Percentiles rank a stretch among this genome's conserved stretches.
phyloP scores from a whole-genome alignment of 2,329 filamentous ascomycete genomes.

The Magnaporthiopsis incrustans region DNA sequence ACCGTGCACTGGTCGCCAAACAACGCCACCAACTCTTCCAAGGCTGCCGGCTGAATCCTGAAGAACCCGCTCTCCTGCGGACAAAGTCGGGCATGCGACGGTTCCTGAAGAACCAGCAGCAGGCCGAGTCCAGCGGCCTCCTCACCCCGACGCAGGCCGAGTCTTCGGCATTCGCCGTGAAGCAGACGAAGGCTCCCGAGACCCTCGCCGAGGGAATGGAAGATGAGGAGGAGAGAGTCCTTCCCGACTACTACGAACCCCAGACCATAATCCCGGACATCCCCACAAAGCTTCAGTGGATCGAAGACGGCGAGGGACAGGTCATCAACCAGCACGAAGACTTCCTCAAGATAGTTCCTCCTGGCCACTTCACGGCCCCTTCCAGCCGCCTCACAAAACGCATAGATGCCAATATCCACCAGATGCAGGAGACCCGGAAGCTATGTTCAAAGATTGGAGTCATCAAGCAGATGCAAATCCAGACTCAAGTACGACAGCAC shows the following conservation, averaged over 20 bases:
- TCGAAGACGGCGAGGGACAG: constrained; percentile 81
- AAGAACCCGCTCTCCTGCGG: constrained; percentile 80
- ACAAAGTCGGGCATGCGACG: constrained; percentile 84
- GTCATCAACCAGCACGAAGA: constrained; percentile 84
- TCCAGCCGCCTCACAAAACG: constrained; percentile 66
- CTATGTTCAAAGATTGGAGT: constrained; percentile 94
- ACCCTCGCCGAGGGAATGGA: constrained; percentile 91
- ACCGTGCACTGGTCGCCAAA: constrained; percentile 77
- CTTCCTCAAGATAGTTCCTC: constrained; percentile 68
- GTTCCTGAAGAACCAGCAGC: constrained; percentile 72
- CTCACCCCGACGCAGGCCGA: constrained; percentile 29
- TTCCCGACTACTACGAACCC: constrained; percentile 93
- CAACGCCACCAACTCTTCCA: constrained; percentile 82
- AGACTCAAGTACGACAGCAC: constrained; percentile 63
- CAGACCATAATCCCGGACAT: constrained; percentile 82
- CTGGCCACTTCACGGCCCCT: constrained; percentile 67
- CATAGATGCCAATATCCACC: constrained; percentile 83
- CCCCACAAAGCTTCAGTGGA: constrained; percentile 69
- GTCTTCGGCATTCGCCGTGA: constrained; percentile 37
- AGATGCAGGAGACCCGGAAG: constrained; percentile 95
- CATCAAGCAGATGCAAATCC: constrained; percentile 99
- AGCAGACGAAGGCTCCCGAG: constrained; percentile 51
- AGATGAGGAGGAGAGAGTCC: constrained; percentile 70
- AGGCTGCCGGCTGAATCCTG: constrained; percentile 72
- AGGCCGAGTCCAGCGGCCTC: constrained; percentile 46